Evolutionary conservation across 495 filamentous ascomycete species (phyloP).

Genomic region (Penicillium bovifimosum): DNA sequence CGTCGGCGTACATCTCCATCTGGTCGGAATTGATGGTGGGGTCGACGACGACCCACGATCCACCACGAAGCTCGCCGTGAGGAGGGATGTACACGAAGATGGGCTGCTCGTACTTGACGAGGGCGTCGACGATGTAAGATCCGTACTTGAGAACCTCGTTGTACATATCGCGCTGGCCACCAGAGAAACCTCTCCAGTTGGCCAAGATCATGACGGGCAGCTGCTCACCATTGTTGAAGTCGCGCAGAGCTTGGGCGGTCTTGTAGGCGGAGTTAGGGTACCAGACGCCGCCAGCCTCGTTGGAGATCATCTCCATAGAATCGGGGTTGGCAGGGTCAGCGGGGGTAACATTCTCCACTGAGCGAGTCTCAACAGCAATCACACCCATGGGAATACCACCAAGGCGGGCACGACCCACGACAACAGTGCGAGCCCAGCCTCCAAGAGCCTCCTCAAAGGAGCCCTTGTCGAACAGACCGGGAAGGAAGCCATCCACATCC

Average conservation of each 20-base stretch:
- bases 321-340: constrained; percentile 99
- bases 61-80: constrained; percentile 93
- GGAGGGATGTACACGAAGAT: constrained; percentile 99
- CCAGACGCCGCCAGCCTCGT: constrained; percentile 97
- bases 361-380: constrained; percentile 92
- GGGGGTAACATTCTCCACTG: constrained; percentile 92
- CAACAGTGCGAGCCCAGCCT: constrained; percentile 94
- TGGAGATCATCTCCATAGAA: constrained; percentile 88
- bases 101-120: constrained; percentile 97
- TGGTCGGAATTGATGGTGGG: constrained; percentile 92
- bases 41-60: constrained; percentile 98
- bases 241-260: constrained; percentile 95
- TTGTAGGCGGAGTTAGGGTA: constrained; percentile 99
- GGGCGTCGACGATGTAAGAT: constrained; percentile 95
- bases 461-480: constrained; percentile 90
- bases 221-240: constrained; percentile 99
- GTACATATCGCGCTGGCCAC: constrained; percentile 99
- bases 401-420: constrained; percentile 92
- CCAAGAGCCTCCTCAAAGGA: constrained; percentile 96
- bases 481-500: constrained; percentile 79
- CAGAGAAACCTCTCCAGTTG: constrained; percentile 99
- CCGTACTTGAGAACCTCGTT: constrained; percentile 99
- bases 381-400: constrained; percentile 98
- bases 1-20: constrained; percentile 99
- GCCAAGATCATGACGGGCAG: constrained; percentile 97